These are phyloP conservation scores for Lactarius tabidus DNA, from an alignment of 768 basidiomycete genomes.

Conservation along the genomic window DNA sequence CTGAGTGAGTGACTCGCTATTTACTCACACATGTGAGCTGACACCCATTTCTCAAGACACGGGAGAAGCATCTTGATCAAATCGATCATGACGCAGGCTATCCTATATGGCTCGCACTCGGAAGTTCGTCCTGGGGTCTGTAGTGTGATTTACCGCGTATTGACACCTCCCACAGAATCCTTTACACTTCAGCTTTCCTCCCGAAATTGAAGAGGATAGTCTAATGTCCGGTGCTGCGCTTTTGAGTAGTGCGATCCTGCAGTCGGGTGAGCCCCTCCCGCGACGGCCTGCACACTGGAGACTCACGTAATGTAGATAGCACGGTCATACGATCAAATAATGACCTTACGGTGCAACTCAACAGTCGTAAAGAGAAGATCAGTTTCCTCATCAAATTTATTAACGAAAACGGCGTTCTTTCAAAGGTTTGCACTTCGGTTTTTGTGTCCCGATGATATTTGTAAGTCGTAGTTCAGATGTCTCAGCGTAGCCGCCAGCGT, in stretches of 20 bases:
- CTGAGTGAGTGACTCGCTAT: conserved; percentile 46
- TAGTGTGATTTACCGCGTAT: neutral
- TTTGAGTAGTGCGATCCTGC: conserved; percentile 63
- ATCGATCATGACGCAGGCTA: conserved; percentile 79
- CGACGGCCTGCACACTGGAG: neutral
- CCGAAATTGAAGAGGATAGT: conserved; percentile 72
- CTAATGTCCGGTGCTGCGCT: conserved; percentile 78
- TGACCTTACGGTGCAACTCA: conserved; percentile 76
- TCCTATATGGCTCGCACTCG: conserved; percentile 67
- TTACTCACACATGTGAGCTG: neutral
- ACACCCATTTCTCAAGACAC: conserved; percentile 37
- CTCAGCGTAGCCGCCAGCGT: conserved; percentile 69
- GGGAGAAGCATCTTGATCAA: conserved; percentile 67
- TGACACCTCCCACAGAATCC: conserved; percentile 51
- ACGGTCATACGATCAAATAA: conserved; percentile 69
- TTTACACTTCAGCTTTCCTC: conserved; percentile 74
- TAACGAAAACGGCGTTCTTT: conserved; percentile 76
- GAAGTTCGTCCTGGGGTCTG: conserved; percentile 39
- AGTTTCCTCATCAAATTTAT: conserved; percentile 88
- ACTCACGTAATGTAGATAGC: conserved; percentile 40
- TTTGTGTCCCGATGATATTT: neutral
- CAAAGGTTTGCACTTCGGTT: conserved; percentile 49
- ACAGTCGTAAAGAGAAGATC: conserved; percentile 67
- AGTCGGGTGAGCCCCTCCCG: conserved; percentile 53
- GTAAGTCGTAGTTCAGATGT: conserved; percentile 52